These are phyloP conservation scores for Ettlia oleoabundans DNA, from an alignment of 139 green algal genomes.

Conservation along the genomic window DNA sequence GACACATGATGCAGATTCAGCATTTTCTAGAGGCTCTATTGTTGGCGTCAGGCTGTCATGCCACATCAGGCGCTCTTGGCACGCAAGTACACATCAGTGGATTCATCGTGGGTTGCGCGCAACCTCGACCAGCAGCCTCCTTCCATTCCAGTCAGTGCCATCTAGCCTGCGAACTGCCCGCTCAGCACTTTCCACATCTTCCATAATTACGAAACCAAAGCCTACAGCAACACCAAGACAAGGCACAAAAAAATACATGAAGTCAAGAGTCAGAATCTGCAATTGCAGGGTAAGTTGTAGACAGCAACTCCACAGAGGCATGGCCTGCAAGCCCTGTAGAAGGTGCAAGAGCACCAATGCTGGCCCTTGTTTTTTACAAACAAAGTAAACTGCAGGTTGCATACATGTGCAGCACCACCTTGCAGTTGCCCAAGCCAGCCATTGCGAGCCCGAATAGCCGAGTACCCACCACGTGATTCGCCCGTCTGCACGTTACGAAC, in stretches of 20 bases:
- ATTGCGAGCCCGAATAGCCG: too few species aligned
- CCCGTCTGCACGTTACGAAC: slow-evolving; percentile 61
- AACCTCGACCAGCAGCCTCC: slow-evolving; percentile 50
- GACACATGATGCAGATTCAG: too few species aligned
- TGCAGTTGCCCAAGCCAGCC: too few species aligned
- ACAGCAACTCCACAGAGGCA: too few species aligned
- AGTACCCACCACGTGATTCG: slow-evolving; percentile 51
- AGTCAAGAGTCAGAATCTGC: too few species aligned
- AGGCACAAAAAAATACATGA: not conserved
- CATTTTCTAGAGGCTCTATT: too few species aligned
- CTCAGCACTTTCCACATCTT: slow-evolving; percentile 54
- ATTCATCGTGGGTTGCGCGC: not conserved
- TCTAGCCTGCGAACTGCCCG: slow-evolving; percentile 9
- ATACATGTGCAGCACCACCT: too few species aligned
- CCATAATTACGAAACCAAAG: slow-evolving; percentile 74
- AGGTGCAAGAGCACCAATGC: too few species aligned
- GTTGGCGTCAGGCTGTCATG: not conserved
- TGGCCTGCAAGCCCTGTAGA: too few species aligned
- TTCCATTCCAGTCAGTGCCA: slow-evolving; percentile 57
- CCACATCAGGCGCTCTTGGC: not conserved
- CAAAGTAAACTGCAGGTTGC: too few species aligned
- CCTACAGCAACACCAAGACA: not conserved
- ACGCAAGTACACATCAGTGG: not conserved
- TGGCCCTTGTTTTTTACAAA: too few species aligned
- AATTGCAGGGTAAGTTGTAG: too few species aligned